Percentiles rank a stretch among this genome's conserved stretches.
phyloP scores from a whole-genome alignment of 2,329 filamentous ascomycete species.

The Atkinsonella texensis region DNA sequence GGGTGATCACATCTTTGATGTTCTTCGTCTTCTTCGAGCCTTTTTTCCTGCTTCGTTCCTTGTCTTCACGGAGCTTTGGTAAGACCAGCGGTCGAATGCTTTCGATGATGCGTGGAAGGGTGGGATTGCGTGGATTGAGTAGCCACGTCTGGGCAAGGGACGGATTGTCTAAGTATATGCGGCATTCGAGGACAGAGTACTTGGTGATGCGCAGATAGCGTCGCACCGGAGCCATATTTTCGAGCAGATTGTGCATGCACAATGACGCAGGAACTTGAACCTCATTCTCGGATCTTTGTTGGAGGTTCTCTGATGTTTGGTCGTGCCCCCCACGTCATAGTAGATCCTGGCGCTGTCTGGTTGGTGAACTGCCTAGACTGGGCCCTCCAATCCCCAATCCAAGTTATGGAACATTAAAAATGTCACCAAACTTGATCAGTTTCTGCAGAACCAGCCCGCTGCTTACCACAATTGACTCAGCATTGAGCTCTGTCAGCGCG shows the following conservation, averaged over 20 bases:
- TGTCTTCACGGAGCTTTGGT: constrained; percentile 84
- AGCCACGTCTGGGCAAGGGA: constrained; percentile 74
- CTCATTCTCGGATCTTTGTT: not conserved
- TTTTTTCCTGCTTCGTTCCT: constrained; percentile 45
- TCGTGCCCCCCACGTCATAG: not conserved
- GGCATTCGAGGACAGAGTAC: constrained; percentile 89
- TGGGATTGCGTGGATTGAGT: constrained; percentile 60
- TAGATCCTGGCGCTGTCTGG: not conserved
- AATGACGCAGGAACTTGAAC: not conserved
- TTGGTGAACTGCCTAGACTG: not conserved
- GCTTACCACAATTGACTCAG: not conserved
- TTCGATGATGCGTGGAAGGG: constrained; percentile 73
- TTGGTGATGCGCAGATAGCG: constrained; percentile 87
- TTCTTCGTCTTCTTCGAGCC: constrained; percentile 63
- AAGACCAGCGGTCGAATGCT: constrained; percentile 76
- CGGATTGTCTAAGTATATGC: constrained; percentile 90
- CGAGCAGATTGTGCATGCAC: not conserved
- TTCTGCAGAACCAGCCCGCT: not conserved
- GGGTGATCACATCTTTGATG: constrained; percentile 76
- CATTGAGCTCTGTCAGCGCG: constrained; percentile 5
- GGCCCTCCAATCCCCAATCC: not conserved
- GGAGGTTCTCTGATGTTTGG: not conserved
- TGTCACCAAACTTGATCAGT: too few relatives aligned
- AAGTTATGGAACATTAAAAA: too few relatives aligned
- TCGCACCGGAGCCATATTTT: constrained; percentile 69